Evolutionary conservation across 2,329 filamentous ascomycete species (phyloP), one percentile per base, ranked within the genome.

Genomic region (Atkinsonella texensis): DNA sequence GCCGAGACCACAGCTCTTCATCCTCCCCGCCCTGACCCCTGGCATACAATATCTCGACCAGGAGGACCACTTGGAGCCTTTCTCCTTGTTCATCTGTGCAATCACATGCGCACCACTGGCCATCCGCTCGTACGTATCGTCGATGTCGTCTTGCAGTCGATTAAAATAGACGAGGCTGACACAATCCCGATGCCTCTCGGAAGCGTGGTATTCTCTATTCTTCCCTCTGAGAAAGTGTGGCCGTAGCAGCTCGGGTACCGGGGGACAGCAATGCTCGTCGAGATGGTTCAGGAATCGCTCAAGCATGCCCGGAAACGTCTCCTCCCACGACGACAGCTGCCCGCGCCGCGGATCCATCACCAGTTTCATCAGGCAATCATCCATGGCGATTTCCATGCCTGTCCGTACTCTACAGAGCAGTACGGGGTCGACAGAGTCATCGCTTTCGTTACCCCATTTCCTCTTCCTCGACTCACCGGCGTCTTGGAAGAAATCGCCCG

Each of bases 1-100:
- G 7, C 58, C 54, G 5, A 53, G 44, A 1, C 62, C 58, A 2
- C 32, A 47, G 45, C 57, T 62, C 44, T 55, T 58, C 58, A 59
- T 59, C 11, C 60, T 23, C 0, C 4, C 10, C 0, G 50, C 40
- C 0, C 48, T 32, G 12, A 52, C 49, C 18, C 32, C 53, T 6
- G 35, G 20, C 3, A 17, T 1, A 46, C 13, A 1, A 42, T 28
- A 3, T 17, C 23, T 31, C 42, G 8, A 7, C 54, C 17, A 51
- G 32, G n/a, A 53, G 41, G 40, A 55, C 44, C 8, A 39, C 40
- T 10, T 12, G 28, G 10, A 12, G 12, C 20, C 12, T 12, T 18
- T 1, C 38, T 32, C 13, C 20, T 6, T 7, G 11, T 15, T 4
- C 15, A 44, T 31, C 0, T 13, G 32, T 2, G 10, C 7, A 4